phyloP scores from a whole-genome alignment of 805 yeast genomes.

The Kazachstania psychrophila region DNA sequence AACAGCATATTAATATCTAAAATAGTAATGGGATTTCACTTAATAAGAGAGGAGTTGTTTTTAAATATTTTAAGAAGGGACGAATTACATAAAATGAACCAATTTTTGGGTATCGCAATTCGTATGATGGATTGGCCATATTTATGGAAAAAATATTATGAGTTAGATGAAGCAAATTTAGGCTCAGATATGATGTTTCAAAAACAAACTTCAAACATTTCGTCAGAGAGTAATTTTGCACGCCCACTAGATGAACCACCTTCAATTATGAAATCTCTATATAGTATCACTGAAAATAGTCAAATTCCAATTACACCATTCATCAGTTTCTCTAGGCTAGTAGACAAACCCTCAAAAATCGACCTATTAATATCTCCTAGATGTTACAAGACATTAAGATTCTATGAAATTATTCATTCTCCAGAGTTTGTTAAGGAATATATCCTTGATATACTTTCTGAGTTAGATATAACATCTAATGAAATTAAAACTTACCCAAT shows the following conservation, averaged over 20 bases:
- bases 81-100: slow-evolving; percentile 36
- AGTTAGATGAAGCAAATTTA: too few relatives aligned
- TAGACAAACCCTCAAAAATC: slow-evolving; percentile 44
- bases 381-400: slow-evolving; percentile 46
- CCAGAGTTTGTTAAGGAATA: slow-evolving; percentile 42
- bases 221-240: too few relatives aligned
- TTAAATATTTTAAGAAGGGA: slow-evolving; percentile 41
- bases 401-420: slow-evolving; percentile 57
- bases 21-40: slow-evolving; percentile 59
- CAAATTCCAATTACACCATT: slow-evolving; percentile 35
- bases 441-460: slow-evolving; percentile 54
- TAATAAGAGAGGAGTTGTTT: slow-evolving; percentile 65
- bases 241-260: slow-evolving; percentile 31
- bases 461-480: slow-evolving; percentile 40
- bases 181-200: too few relatives aligned
- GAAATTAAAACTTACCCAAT: slow-evolving; percentile 63
- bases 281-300: slow-evolving; percentile 26
- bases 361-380: slow-evolving; percentile 59
- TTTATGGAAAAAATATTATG: slow-evolving; percentile 52
- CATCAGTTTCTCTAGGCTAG: slow-evolving; percentile 56
- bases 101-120: slow-evolving; percentile 51
- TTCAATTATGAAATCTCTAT: slow-evolving; percentile 35
- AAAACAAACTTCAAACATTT: too few relatives aligned
- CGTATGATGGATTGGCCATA: slow-evolving; percentile 69
- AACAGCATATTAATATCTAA: slow-evolving; percentile 40